Evolutionary conservation across 768 basidiomycete species (phyloP), one percentile per base, ranked within the genome.

Genomic region (Floccularia luteovirens): DNA sequence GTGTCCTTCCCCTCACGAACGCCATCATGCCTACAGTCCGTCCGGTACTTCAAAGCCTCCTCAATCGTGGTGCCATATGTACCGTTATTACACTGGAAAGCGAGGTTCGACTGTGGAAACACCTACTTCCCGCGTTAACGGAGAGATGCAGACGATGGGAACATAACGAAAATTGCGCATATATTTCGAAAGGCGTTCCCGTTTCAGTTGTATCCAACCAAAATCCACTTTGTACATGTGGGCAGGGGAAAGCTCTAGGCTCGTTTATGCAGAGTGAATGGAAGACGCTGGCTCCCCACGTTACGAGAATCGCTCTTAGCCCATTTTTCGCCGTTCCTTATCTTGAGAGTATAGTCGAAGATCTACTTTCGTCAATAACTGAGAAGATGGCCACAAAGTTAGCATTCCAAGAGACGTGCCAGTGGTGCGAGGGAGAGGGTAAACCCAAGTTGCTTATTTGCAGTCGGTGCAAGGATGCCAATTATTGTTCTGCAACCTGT

Each of bases 81-180:
- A 32, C 32, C 28, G 42, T 62, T 27, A 6, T 30, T 5, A 51
- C 60, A 0, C 47, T 40, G 4, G 48, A 51, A 2, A 64, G 61
- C 11, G 72, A 72, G 45, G 48, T 63, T 21, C 45, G 45, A 19
- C 64, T 62, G 1, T 80, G 76, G 79, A 68, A 69, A 34, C 60
- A 69, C 39, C 61, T 77, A 20, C 51, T 79, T 1, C 77, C 76
- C 3, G 57, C 60, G 5, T 48, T 74, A 22, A 65, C 64, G 2
- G 79, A 79, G 49, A 67, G 74, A 27, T 76, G 75, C 42, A 66
- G 74, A 19, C 62, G 57, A 0, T 79, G 77, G 77, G 48, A 53
- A 6, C 78, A 81, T 49, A 48, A 42, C 12, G 24, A 50, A 2
- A 53, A 53, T 13, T 80, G 79, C 58, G 71, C 74, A 51, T 79